Evolutionary conservation across 2,329 filamentous ascomycete genomes (phyloP), one percentile per base, ranked within the genome.

Genomic region (Ploettnerulaceae sp.): DNA sequence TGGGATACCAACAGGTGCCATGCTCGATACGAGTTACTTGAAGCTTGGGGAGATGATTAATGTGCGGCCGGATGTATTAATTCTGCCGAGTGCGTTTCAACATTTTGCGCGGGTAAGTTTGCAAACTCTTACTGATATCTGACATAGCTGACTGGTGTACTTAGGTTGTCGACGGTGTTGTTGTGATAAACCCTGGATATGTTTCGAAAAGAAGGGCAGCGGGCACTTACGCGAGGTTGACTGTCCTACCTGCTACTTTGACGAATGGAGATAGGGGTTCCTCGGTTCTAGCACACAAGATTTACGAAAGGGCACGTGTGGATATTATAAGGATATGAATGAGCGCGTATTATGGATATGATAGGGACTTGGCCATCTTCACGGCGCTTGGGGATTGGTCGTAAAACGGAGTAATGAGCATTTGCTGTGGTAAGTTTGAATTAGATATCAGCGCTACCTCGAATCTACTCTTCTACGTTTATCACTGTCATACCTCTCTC

Each of bases 31-130:
- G 15, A 83, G 83, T 53, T 95, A 93, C 67, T 64, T 94, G 56
- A 91, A 93, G 68, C 69, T 97, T 14, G 89, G 88, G 14, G 93
- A 97, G 67, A 95, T 95, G 81, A 76, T 93, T 60, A 86, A 85
- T 53, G 85, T 89, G 2, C 73, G 82, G 42, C 93, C 90, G 0
- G 93, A 98, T 67, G 75, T 97, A 28, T 68, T 97, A 60, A 73
- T 97, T 37, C 72, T 86, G 36, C 91, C 93, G 1, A 95, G 89
- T 61, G 77, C 84, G 36, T 67, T 97, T 57, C 86, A 86, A 18
- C 84, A 89, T 2, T 95, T 94, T 72, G 86, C 88, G 29, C 94
- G 87, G 79, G 90, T 93, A 72, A 56, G 75, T 40, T 15, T 12
- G 29, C 12, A 29, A 14, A n/a, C 31, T 14, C 25, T 15, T 14